Evolutionary conservation across 2,329 filamentous ascomycete species (phyloP), one percentile per base, ranked within the genome.

Genomic region (Arthroderma sp.): DNA sequence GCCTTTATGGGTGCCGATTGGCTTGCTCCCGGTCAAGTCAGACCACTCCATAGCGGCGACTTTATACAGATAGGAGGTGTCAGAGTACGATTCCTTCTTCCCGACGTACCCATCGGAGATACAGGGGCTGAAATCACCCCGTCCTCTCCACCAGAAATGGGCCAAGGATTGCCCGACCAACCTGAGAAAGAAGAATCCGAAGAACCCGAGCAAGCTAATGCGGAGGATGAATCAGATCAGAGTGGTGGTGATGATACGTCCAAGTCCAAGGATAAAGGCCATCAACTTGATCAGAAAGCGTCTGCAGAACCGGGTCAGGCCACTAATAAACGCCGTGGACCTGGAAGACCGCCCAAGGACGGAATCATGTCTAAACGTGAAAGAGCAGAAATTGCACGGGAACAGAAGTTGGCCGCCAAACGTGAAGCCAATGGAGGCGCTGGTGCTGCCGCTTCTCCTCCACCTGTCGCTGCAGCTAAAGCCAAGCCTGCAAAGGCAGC

Each of bases 341-440:
- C 82, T 56, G 82, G 82, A 55, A 74, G 82, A 54, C 82, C 82
- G 44, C 82, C 82, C 8, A 85, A 85, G 70, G 81, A 85, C 65
- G 82, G 82, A 19, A 77, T 84, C 65, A 82, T 85, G 76, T 85
- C 82, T 3, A 85, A 84, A 65, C 77, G 82, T 53, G 81, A 84
- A 66, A 73, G 77, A 59, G 76, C 77, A 23, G 75, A 79, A 61
- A 70, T 80, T 63, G 75, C 78, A 57, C 76, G 77, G 60, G 76
- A 79, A 58, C 74, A 75, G 58, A 81, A 80, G 63, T 68, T 79
- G 60, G 74, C 73, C 43, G 73, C 73, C 23, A 73, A 70, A 59
- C 72, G 73, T 35, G 72, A 76, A 62, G 71, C 72, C n/a, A 75
- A 76, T 60, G 74, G 74, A 31, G 73, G 73, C 55, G 68, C 71